phyloP scores from a whole-genome alignment of 305 asterid genomes.

The Withania somnifera region DNA sequence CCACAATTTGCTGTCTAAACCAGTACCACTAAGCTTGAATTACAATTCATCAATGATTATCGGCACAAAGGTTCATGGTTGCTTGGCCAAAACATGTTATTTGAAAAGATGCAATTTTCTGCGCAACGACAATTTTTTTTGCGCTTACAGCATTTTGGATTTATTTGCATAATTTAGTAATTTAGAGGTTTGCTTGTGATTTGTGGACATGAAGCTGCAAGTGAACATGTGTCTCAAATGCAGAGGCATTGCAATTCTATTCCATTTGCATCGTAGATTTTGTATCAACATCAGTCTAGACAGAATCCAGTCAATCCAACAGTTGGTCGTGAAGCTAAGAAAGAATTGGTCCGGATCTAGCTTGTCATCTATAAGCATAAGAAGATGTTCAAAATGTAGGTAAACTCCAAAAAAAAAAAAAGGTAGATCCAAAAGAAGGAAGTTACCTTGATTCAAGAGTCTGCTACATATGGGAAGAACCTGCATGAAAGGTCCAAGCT shows the following conservation, averaged over 20 bases:
- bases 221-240: not conserved
- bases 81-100: not conserved
- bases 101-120: not conserved
- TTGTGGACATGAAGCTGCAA: not conserved
- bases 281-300: no score
- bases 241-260: not conserved
- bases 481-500: slow-evolving; percentile 88
- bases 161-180: not conserved
- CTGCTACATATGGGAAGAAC: slow-evolving; percentile 73
- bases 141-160: not conserved
- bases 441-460: slow-evolving; percentile 75
- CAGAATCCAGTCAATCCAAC: not conserved
- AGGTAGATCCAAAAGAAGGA: slow-evolving; percentile 29
- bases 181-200: not conserved
- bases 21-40: not conserved
- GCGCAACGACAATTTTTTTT: not conserved
- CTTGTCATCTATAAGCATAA: not conserved
- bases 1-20: not conserved
- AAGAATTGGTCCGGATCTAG: slow-evolving; percentile 12
- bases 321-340: no score
- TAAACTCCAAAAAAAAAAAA: slow-evolving; percentile 9
- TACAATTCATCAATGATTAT: not conserved
- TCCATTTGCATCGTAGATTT: no score
- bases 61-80: not conserved
- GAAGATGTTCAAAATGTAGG: slow-evolving; percentile 9